A percentile compares a stretch with the other conserved stretches of the same genome.
Conservation (phyloP, 257 asterid species). For the Dorcoceras hygrometricum region DNA sequence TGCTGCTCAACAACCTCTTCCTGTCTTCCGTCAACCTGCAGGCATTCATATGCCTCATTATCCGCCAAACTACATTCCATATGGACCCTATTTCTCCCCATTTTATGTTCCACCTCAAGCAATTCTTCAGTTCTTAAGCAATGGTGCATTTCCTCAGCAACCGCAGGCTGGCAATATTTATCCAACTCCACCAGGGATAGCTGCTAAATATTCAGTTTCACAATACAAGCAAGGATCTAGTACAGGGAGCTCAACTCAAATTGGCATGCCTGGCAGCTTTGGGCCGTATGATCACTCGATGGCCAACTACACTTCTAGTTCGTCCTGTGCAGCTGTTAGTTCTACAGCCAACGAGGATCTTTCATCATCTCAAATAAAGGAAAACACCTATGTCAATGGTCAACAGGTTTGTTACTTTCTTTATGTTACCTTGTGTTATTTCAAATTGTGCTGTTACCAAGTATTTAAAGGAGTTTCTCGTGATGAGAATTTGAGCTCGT, state of each 20-base stretch:
- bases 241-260: conserved; percentile 56
- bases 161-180: conserved; percentile 69
- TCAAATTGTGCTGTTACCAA: conserved; percentile 3
- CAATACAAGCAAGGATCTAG: conserved; percentile 80
- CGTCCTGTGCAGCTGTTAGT: conserved; percentile 55
- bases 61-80: conserved; percentile 73
- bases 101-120: conserved; percentile 66
- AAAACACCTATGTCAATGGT: conserved; percentile 55
- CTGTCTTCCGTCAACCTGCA: conserved; percentile 74
- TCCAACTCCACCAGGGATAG: conserved; percentile 65
- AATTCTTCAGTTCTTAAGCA: conserved; percentile 73
- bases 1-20: conserved; percentile 62
- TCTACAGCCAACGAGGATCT: conserved; percentile 69
- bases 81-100: conserved; percentile 79
- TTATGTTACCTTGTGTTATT: conserved; percentile 1
- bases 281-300: conserved; percentile 71
- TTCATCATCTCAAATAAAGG: conserved; percentile 62
- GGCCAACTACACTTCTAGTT: conserved; percentile 53
- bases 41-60: conserved; percentile 83
- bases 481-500: conserved; percentile 3
- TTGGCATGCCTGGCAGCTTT: conserved; percentile 69
- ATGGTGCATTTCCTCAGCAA: conserved; percentile 78
- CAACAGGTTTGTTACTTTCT: conserved; percentile 62
- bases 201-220: conserved; percentile 70
- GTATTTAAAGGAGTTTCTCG: conserved; percentile 5